Base-by-base conservation (phyloP, 176 grass and related monocot species). In the Alloteropsis semialata region DNA sequence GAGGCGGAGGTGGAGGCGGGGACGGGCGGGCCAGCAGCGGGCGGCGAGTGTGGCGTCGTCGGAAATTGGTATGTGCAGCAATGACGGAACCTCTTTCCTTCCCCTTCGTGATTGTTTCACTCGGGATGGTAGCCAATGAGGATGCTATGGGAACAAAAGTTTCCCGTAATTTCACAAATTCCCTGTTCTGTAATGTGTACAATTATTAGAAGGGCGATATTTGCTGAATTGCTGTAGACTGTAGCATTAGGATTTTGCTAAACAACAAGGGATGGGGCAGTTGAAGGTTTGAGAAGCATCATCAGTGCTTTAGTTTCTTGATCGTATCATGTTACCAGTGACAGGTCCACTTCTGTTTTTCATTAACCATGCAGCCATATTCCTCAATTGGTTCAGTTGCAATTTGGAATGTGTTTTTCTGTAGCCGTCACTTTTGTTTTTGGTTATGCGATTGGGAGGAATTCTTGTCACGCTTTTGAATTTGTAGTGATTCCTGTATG, bases 1-100 rank as follows among this genome's bases (percentile, higher is more conserved):
- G 46, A 66, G 48, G 27, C 7, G 65, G 41, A 16, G 42, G 48
- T 5, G 76, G 46, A 58, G 74, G 48, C 11, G 75, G 70, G 27
- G 79, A 68, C n/a, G 80, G 48, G 39, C 79, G 70, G 58, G 63
- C 43, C 28, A 70, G 83, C 56, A 79, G 76, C 51, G 78, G 70
- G 24, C 76, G 83, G 83, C 82, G 88, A 82, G 80, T 94, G 77
- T 94, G 88, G 92, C 88, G 92, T 42, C 86, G 92, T 81, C 83
- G 83, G 79, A 86, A 85, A 88, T 37, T 94, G 86, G 92, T 91
- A 91, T 10, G 14, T 17, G 39, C 9, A 57, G 11, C 58, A 77
- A 51, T n/a, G 53, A 32, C 16, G 82, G 45, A 30, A 16, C 59
- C 49, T 74, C 9, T 3, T 75, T 38, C 62, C 48, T 67, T 62